Base-by-base conservation (phyloP, 257 asterid genomes). In the Solanum sejunctum region DNA sequence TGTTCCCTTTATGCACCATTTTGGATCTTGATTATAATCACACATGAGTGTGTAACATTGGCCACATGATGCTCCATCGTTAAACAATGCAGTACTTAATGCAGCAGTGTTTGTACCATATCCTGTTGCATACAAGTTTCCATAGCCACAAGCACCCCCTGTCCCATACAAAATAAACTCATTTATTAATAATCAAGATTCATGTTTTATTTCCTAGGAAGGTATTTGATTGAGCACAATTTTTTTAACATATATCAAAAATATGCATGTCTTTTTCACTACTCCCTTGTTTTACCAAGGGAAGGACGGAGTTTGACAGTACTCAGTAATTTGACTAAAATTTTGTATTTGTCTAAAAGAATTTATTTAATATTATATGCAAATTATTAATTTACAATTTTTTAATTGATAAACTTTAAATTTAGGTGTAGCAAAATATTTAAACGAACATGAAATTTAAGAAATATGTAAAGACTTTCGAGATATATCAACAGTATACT, bases 41-140 rank as follows among this genome's bases (percentile, higher is more conserved):
- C 97, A 93, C 47, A 90, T 88, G 9, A 93, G 87, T 92, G 85
- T 89, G 88, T 72, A 93, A 66, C 97, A 93, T 63, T 91, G 95
- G 11, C 97, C 97, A 57, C 97, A 93, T 10, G 88, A 61, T 52
- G 77, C 86, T 17, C 88, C 88, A 83, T 77, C 78, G 8, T 86
- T 86, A 77, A 87, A 87, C 86, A 87, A 87, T 77, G 88, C 88
- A 12, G 85, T 87, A 80, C 89, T 87, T 82, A 87, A 85, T 70
- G 89, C 89, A 39, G 89, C 88, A 23, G 86, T 85, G 47, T 87
- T 85, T 63, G 89, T 87, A 61, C 89, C 89, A 82, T 87, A 87
- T 12, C 89, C 88, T 16, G 89, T 85, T n/a, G 87, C 20, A 43
- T 85, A 82, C 78, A 85, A 67, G 86, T 87, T 75, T 0, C 89